Evolutionary conservation across 2,329 filamentous ascomycete genomes (phyloP), one percentile per base, ranked within the genome.

Genomic region (Penicillium expansum): DNA sequence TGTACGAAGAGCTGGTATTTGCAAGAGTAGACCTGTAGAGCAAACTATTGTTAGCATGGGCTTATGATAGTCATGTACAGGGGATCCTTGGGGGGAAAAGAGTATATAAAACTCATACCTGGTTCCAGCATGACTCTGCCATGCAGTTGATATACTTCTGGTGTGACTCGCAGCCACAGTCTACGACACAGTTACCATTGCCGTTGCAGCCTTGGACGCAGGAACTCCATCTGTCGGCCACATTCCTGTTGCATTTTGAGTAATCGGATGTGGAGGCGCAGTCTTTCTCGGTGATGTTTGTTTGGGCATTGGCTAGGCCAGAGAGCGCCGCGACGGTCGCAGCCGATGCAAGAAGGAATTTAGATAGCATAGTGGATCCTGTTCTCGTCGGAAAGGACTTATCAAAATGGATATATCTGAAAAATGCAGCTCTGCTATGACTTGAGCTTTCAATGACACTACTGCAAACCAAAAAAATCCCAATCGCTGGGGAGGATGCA

Each of bases 1-100:
- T 73, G 60, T 18, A 74, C 65, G 61, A 74, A 74, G 37, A 71
- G 63, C 59, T 76, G 73, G 54, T 76, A 76, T 61, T 74, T 71
- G 62, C 73, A 76, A 38, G 73, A 72, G 60, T 71, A 76, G 47
- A 74, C 72, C 68, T 71, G 27, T 3, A 5, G 5, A 32, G 9
- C 0, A 2, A 16, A 7, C 4, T 0, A 6, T 30, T 18, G 22
- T 50, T 22, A 32, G 47, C 1, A 20, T 24, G 5, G 14, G 14
- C 5, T 11, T n/a, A 9, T 42, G 8, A 11, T 43, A n/a, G 10
- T 20, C n/a, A 9, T 30, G 0, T 13, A 13, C n/a, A n/a, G n/a
- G n/a, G n/a, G n/a, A n/a, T n/a, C n/a, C n/a, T n/a, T n/a, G n/a
- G n/a, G n/a, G n/a, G n/a, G n/a, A n/a, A n/a, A n/a, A n/a, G n/a